Conservation (phyloP, 169 alveolate genomes). For the Plasmodium falciparum region DNA sequence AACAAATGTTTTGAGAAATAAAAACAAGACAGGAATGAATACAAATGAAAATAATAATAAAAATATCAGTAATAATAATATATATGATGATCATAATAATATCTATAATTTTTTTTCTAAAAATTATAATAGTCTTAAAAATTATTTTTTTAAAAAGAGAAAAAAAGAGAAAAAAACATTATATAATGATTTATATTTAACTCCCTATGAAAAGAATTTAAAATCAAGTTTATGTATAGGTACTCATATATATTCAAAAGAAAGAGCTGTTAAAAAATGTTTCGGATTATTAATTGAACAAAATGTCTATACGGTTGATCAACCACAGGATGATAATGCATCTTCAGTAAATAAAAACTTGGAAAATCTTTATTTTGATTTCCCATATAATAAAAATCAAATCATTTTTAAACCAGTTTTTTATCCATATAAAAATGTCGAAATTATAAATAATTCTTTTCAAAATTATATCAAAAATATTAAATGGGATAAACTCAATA, state of each 20-base stretch:
- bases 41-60: conserved; percentile 2
- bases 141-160: conserved; percentile 39
- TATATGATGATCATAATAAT: background rate
- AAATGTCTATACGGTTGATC: conserved; percentile 47
- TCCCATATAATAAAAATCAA: conserved; percentile 52
- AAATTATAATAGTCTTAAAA: conserved; percentile 40
- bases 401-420: conserved; percentile 64
- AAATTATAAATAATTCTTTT: conserved; percentile 41
- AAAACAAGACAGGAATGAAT: background rate
- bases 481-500: conserved; percentile 43
- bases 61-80: background rate
- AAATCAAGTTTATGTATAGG: conserved; percentile 77
- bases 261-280: conserved; percentile 77
- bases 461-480: conserved; percentile 43
- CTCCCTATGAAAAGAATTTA: conserved; percentile 75
- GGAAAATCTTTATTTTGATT: conserved; percentile 73
- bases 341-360: conserved; percentile 64
- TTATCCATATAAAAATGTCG: conserved; percentile 61
- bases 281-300: conserved; percentile 73
- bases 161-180: conserved; percentile 56
- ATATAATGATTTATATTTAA: conserved; percentile 72
- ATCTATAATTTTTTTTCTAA: conserved; percentile 16
- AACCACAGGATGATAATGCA: conserved; percentile 55
- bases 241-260: conserved; percentile 77
- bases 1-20: conserved; percentile 18